Conservation (phyloP, 768 basidiomycete genomes). For the Fomitopsis serialis region DNA sequence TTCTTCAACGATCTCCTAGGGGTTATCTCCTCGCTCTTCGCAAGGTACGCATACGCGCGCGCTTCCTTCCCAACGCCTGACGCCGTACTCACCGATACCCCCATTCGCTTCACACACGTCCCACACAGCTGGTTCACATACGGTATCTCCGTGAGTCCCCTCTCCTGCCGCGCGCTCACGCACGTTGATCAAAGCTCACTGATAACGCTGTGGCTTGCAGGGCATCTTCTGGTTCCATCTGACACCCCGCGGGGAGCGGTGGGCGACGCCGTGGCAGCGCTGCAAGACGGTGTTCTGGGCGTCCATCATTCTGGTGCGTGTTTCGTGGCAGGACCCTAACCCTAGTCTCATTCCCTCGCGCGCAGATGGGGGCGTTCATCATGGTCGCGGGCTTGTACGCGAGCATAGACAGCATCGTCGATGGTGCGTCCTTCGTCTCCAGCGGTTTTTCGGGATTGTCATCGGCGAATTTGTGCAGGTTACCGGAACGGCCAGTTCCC, state of each 20-base stretch:
- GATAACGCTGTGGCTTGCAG: neutral
- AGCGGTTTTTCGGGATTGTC: neutral
- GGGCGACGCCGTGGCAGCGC: constrained; percentile 19
- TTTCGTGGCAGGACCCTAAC: neutral
- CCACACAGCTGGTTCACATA: constrained; percentile 24
- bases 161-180: neutral
- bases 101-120: neutral
- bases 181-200: neutral
- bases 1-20: constrained; percentile 29
- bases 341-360: constrained; percentile 1
- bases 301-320: constrained; percentile 17
- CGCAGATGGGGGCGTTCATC: constrained; percentile 23
- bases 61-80: neutral
- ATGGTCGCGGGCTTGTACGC: constrained; percentile 26
- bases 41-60: constrained; percentile 9
- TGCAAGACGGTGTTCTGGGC: constrained; percentile 20
- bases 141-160: constrained; percentile 18
- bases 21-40: constrained; percentile 24
- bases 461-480: constrained; percentile 7
- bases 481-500: constrained; percentile 22
- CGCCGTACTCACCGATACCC: neutral
- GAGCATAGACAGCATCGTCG: constrained; percentile 21
- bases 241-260: constrained; percentile 15
- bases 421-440: constrained; percentile 12
- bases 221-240: constrained; percentile 26